Evolutionary conservation across 202 grass and related monocot genomes (phyloP).

Genomic region (Brachypodium distachyon): DNA sequence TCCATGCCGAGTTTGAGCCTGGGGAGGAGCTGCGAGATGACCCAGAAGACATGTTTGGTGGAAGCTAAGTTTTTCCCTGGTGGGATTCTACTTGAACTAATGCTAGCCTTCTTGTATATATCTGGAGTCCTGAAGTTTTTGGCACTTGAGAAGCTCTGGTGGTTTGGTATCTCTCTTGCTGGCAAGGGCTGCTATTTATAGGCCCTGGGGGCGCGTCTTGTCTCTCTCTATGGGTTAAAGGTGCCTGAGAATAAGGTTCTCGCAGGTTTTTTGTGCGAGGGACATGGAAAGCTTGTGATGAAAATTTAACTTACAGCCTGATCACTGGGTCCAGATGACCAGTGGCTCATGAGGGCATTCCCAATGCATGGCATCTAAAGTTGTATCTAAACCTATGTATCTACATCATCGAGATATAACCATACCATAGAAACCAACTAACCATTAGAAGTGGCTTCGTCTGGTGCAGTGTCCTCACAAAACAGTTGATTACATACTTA

Average conservation of each 20-base stretch:
- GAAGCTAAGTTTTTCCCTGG: neutral
- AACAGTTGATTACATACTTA: no score
- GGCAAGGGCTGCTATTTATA: slow-evolving; percentile 38
- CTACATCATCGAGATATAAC: neutral
- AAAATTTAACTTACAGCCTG: neutral
- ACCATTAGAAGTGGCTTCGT: neutral
- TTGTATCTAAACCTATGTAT: neutral
- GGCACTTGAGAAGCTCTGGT: slow-evolving; percentile 29
- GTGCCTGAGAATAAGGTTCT: slow-evolving; percentile 20
- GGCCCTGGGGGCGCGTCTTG: neutral
- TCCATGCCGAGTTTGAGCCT: slow-evolving; percentile 30
- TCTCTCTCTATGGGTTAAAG: slow-evolving; percentile 8
- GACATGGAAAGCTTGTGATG: slow-evolving; percentile 8
- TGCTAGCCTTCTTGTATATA: neutral
- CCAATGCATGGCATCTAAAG: neutral
- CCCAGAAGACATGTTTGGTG: slow-evolving; percentile 31
- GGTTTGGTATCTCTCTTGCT: slow-evolving; percentile 13
- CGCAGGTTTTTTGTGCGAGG: neutral
- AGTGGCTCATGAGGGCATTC: neutral
- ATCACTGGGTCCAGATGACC: neutral
- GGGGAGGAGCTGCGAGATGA: slow-evolving; percentile 29
- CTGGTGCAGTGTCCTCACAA: neutral
- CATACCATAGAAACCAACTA: neutral
- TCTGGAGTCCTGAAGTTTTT: neutral
- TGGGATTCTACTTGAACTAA: slow-evolving; percentile 6